A percentile compares a stretch with the other conserved stretches of the same genome.
phyloP scores from a whole-genome alignment of 2,329 filamentous ascomycete genomes.

The Helotiales sp. region DNA sequence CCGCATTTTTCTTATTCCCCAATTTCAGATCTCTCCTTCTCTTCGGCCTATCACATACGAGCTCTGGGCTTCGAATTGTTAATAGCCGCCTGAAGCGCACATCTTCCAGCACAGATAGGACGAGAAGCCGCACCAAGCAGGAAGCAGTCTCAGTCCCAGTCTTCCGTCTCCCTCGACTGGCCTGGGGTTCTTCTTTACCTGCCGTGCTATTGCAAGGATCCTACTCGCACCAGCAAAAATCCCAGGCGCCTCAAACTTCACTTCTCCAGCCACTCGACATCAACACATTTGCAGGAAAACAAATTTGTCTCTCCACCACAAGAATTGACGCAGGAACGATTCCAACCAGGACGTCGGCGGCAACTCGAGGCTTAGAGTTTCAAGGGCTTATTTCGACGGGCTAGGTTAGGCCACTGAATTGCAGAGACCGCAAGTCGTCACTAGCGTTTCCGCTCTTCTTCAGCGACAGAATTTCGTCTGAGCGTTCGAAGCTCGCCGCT shows the following conservation, averaged over 20 bases:
- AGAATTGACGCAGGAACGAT: background rate
- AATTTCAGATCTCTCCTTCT: background rate
- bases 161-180: background rate
- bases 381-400: background rate
- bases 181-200: background rate
- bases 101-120: constrained; percentile 13
- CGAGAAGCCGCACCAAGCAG: constrained; percentile 8
- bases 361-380: background rate
- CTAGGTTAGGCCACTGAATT: background rate
- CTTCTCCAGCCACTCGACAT: background rate
- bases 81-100: constrained; percentile 21
- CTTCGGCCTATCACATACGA: constrained; percentile 9
- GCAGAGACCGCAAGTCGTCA: constrained; percentile 13
- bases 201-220: constrained; percentile 6
- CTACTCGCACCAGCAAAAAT: background rate
- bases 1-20: background rate
- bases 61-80: background rate
- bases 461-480: constrained; percentile 10
- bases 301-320: background rate
- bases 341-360: background rate
- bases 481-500: constrained; percentile 2
- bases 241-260: background rate
- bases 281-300: background rate
- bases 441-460: constrained; percentile 13
- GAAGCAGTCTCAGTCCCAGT: background rate